Base-by-base conservation (phyloP, 1,284 basidiomycete genomes). In the Tilletia walkeri region DNA sequence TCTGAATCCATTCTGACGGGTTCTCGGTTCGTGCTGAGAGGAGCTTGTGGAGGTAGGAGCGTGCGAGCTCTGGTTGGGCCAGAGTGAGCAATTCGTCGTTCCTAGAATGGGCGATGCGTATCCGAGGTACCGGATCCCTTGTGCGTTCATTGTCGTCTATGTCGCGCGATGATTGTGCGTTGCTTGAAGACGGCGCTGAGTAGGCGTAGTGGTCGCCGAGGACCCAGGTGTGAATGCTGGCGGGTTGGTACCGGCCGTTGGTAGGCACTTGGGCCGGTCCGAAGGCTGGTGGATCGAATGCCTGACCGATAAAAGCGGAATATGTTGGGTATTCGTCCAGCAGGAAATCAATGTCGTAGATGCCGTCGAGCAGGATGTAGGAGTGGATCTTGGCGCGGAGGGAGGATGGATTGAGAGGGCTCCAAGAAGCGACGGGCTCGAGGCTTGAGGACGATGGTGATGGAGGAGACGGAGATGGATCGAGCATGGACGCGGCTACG, bases 141-240 rank as follows among this genome's bases (percentile, higher is more conserved):
- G 50, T n/a, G 18, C 50, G 18, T 24, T 53, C 50, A 18, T n/a
- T n/a, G n/a, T n/a, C 47, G 47, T 24, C 50, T 53, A 10, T 24
- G 12, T 9, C 50, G 12, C n/a, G 50, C 10, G 50, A 53, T 9
- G 14, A 14, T 7, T 45, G 41, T 14, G 41, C 14, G 41, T 45
- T 45, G 41, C 9, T 9, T 45, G 41, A 45, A 9, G 41, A 45
- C 4, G 54, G 24, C 54, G 54, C 20, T n/a, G 24, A 20, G 16
- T 24, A 87, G 6, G 91, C 89, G 16, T 84, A 71, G 67, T 90
- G 89, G 77, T 94, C 92, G 16, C 89, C 89, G 48, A 92, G 87
- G 39, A 95, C 86, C 92, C 93, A 95, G 72, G 34, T 16, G 30
- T 14, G 59, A 18, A 63, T 41, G 38, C 36, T 63, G 6, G 36